These are phyloP conservation scores for Ascochyta clinopodiicola DNA, from an alignment of 2,329 filamentous ascomycete species.

Conservation along the genomic window DNA sequence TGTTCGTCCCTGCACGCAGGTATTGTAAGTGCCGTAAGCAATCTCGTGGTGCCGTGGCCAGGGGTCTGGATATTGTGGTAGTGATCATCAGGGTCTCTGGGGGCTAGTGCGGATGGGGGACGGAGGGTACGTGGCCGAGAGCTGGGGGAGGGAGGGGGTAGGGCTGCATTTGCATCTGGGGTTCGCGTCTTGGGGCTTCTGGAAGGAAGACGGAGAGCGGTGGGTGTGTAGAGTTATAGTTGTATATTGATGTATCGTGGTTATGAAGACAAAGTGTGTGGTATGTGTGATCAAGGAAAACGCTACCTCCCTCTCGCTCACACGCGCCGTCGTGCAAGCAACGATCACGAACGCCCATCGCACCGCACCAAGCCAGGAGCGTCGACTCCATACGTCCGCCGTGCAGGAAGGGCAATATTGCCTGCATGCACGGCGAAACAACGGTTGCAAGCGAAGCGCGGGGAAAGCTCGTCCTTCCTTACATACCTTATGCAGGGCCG, in stretches of 20 bases:
- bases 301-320: too few species aligned
- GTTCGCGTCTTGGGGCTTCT: not conserved
- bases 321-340: too few species aligned
- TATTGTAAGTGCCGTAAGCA: not conserved
- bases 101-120: not conserved
- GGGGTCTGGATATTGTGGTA: conserved; percentile 3
- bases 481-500: conserved; percentile 1
- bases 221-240: too few species aligned
- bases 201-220: not conserved
- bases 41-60: not conserved
- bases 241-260: too few species aligned
- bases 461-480: conserved; percentile 5
- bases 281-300: too few species aligned
- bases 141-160: not conserved
- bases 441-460: conserved; percentile 14
- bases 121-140: not conserved
- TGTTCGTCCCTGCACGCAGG: not conserved
- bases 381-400: not conserved
- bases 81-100: conserved; percentile 12
- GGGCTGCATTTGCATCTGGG: not conserved
- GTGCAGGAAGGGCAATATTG: not conserved
- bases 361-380: too few species aligned
- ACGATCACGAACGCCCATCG: too few species aligned
- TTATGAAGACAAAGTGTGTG: too few species aligned
- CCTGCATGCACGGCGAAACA: conserved; percentile 3